A percentile compares a stretch with the other conserved stretches of the same genome.
Conservation (phyloP, 306 rosid genomes). For the Corylus heterophylla region DNA sequence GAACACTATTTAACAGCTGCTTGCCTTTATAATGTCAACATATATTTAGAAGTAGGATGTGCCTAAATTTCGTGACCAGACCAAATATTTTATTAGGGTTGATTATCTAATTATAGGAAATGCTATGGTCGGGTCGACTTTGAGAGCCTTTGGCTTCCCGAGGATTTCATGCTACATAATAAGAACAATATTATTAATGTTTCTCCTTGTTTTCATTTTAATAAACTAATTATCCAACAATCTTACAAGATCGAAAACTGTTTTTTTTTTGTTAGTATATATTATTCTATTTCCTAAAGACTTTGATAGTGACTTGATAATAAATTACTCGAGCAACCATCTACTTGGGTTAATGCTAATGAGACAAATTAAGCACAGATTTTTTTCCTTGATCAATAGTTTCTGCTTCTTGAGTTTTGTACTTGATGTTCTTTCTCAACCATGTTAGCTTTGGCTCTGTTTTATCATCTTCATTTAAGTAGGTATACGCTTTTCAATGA, state of each 20-base stretch:
- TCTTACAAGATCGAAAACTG: background rate
- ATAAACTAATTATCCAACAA: background rate
- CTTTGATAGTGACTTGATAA: background rate
- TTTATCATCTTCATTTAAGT: background rate
- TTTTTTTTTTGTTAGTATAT: background rate
- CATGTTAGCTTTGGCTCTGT: background rate
- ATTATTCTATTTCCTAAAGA: background rate
- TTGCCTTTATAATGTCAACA: background rate
- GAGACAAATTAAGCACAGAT: background rate
- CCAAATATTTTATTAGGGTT: background rate
- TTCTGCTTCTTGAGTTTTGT: background rate
- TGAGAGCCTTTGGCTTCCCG: background rate
- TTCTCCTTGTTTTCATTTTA: background rate
- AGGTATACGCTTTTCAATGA: background rate
- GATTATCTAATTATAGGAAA: slow-evolving; percentile 1
- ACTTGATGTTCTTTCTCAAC: background rate
- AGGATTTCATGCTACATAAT: background rate
- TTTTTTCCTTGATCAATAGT: background rate
- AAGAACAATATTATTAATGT: background rate
- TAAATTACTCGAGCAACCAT: background rate
- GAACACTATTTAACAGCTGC: background rate
- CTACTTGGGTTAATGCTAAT: background rate
- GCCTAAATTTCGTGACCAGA: background rate
- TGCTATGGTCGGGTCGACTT: background rate
- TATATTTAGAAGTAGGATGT: background rate